phyloP scores from a whole-genome alignment of 2,329 filamentous ascomycete genomes.

The Verticillium isaacii region DNA sequence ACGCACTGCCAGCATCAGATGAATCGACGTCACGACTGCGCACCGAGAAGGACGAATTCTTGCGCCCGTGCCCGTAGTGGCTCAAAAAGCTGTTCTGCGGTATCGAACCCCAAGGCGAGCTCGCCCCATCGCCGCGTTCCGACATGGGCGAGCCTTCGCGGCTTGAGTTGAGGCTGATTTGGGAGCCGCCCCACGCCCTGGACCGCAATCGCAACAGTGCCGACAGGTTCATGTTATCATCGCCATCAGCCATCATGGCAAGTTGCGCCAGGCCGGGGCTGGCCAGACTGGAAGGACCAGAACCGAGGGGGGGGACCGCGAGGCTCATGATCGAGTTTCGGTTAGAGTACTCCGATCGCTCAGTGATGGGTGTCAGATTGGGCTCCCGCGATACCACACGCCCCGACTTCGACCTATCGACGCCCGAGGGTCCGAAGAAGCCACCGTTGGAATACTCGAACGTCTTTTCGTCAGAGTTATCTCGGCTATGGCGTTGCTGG shows the following conservation, averaged over 20 bases:
- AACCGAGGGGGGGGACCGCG: constrained; percentile 43
- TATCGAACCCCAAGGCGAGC: constrained; percentile 33
- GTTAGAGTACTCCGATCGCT: constrained; percentile 92
- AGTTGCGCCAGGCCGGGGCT: constrained; percentile 76
- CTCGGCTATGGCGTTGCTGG: constrained; percentile 36
- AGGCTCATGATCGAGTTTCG: constrained; percentile 85
- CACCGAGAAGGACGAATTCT: constrained; percentile 45
- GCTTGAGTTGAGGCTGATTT: constrained; percentile 61
- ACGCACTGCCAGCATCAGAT: constrained; percentile 40
- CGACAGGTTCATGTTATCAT: constrained; percentile 67
- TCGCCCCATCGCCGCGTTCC: constrained; percentile 42
- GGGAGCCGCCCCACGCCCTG: constrained; percentile 77
- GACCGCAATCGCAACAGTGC: constrained; percentile 68
- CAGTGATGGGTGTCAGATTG: constrained; percentile 92
- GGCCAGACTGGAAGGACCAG: constrained; percentile 47
- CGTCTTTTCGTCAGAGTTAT: constrained; percentile 32
- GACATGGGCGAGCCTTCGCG: constrained; percentile 46
- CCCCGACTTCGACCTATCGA: constrained; percentile 68
- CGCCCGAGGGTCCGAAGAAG: constrained; percentile 76
- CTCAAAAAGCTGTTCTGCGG: constrained; percentile 6
- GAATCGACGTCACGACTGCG: constrained; percentile 44
- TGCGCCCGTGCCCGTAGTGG: constrained; percentile 32
- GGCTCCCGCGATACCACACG: constrained; percentile 75
- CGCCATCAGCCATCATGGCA: constrained; percentile 55
- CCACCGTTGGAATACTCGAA: constrained; percentile 73